phyloP scores from a whole-genome alignment of 768 basidiomycete species.

The Mycena kentingensis region DNA sequence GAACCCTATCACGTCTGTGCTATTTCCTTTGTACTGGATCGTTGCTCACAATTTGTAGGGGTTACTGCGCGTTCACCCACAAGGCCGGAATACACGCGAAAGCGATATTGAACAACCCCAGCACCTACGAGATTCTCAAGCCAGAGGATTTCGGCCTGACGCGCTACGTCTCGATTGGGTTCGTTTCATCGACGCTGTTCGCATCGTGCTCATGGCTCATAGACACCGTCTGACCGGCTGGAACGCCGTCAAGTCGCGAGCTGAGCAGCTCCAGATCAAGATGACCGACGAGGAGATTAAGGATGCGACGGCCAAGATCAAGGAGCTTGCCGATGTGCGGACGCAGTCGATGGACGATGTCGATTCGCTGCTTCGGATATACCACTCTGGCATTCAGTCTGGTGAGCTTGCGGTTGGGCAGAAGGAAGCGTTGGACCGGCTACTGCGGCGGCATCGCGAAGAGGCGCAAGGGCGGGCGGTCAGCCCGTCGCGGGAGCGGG shows the following conservation, averaged over 20 bases:
- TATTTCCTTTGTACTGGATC: background rate
- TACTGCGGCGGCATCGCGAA: constrained; percentile 78
- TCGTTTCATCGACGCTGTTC: constrained; percentile 24
- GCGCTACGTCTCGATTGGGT: constrained; percentile 97
- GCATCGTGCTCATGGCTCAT: constrained; percentile 4
- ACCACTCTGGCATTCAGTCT: constrained; percentile 90
- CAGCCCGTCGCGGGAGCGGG: constrained; percentile 15
- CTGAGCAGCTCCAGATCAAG: constrained; percentile 90
- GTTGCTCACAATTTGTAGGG: constrained; percentile 48
- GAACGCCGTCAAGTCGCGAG: constrained; percentile 99
- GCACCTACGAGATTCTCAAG: constrained; percentile 98
- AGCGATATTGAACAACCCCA: constrained; percentile 98
- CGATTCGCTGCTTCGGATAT: constrained; percentile 92
- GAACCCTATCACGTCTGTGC: constrained; percentile 84
- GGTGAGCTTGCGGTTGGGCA: constrained; percentile 95
- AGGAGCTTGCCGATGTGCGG: constrained; percentile 97
- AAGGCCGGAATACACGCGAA: constrained; percentile 99
- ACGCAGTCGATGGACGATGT: constrained; percentile 99
- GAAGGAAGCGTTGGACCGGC: constrained; percentile 83
- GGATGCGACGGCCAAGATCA: constrained; percentile 99
- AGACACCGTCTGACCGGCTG: constrained; percentile 96
- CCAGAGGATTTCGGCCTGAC: constrained; percentile 98
- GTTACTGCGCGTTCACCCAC: constrained; percentile 99
- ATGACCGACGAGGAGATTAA: constrained; percentile 96
- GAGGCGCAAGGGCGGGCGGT: constrained; percentile 20